Base-by-base conservation (phyloP, 2,329 filamentous ascomycete genomes). In the Phaeosphaeria sp. region DNA sequence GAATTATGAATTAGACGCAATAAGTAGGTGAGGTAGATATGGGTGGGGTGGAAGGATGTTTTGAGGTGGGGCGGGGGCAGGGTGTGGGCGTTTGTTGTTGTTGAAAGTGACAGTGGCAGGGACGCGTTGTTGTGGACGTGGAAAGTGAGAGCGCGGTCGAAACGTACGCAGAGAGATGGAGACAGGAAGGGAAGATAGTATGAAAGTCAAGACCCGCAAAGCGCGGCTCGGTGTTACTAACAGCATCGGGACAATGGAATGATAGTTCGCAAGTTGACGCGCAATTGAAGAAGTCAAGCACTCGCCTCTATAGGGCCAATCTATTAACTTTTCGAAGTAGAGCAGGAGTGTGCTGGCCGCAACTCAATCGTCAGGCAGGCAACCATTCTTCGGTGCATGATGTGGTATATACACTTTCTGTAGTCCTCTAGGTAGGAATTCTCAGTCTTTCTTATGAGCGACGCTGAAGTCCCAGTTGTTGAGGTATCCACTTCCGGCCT, bases 391-490 rank as follows among this genome's bases (percentile, higher is more conserved):
- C n/a, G n/a, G n/a, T n/a, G n/a, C n/a, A n/a, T n/a, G n/a, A n/a
- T n/a, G n/a, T n/a, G n/a, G n/a, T 39, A n/a, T 39, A 39, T n/a
- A 39, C 36, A 39, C 17, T 17, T 6, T 7, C 3, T 3, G 36
- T n/a, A 17, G 2, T n/a, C 36, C n/a, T 6, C 4, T n/a, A 4
- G 15, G 17, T n/a, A 8, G 4, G 2, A 3, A 17, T 8, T 30
- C 21, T 51, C 64, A 71, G 22, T 72, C 63, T 51, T 65, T 65
- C 61, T 72, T 73, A n/a, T 58, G 60, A 21, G 57, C 56, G 40
- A 54, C 57, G n/a, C 47, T 71, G 63, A 78, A 75, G 54, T 77
- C 68, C 77, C 77, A 78, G 53, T 77, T 69, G 52, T 79, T 79
- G n/a, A 79, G 63, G 57, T 77, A 72, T 6, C 77, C 76, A 25